Base-by-base conservation (phyloP, 2,329 filamentous ascomycete species). In the Fusarium marasasianum region DNA sequence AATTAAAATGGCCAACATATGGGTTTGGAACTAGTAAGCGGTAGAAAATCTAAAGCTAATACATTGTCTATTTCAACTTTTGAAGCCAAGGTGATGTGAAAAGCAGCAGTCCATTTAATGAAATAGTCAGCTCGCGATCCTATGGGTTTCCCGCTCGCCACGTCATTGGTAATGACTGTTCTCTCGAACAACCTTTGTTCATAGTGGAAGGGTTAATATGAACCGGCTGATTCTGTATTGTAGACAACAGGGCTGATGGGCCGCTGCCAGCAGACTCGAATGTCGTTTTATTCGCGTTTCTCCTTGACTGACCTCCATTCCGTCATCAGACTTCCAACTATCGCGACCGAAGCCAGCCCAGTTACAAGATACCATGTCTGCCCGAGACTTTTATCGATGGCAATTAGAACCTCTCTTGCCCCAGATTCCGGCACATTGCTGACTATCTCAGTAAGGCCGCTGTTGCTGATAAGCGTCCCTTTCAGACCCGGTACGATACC, bases 281-380 rank as follows among this genome's bases (percentile, higher is more conserved):
- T 14, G 6, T 15, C 6, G 6, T 3, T 14, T 43, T 11, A 56
- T 14, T 62, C 44, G 5, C 47, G 54, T 22, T 68, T 68, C 33
- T 60, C 20, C 26, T 67, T 73, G 0, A 74, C 62, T 3, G 66
- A 74, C 43, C 56, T 40, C 71, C 71, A 74, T 33, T 71, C 71
- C 1, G 55, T 59, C 41, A 63, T 47, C 10, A 74, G 18, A 14
- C 66, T 68, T 4, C 71, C 66, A 22, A 74, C 26, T 24, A 74
- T 68, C 1, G 62, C 58, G 7, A 45, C 22, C 4, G 62, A 74
- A 10, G 71, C 62, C 11, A 74, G 14, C 3, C 71, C 71, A 35
- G 51, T 56, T 6, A 71, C 38, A 3, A 74, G 40, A 44, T 68
- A 71, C 55, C 66, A 74, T 6, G 66, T 74, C 35, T 74, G 55